A percentile compares a stretch with the other conserved stretches of the same genome.
Conservation (phyloP, 2,329 filamentous ascomycete species). For the Penicillium sp. region DNA sequence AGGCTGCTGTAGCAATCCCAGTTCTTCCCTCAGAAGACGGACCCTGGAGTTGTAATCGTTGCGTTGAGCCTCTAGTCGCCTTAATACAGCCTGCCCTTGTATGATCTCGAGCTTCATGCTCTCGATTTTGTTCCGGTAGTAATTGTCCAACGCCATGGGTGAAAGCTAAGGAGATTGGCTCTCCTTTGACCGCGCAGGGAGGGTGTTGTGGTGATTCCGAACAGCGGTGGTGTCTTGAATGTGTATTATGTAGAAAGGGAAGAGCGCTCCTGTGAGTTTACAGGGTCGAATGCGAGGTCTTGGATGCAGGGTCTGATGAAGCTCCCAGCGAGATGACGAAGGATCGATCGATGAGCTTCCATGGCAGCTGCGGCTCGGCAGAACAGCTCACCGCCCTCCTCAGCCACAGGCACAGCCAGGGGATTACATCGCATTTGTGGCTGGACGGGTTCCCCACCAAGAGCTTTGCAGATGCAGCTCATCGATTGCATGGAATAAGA, state of each 20-base stretch:
- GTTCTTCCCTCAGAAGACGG: constrained; percentile 87
- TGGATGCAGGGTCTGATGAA: neutral
- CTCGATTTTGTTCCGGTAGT: constrained; percentile 99
- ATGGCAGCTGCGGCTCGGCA: neutral
- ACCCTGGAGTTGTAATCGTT: constrained; percentile 99
- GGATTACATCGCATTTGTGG: too few species aligned
- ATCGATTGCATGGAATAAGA: too few species aligned
- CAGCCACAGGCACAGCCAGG: constrained; percentile 2
- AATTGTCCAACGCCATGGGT: constrained; percentile 94
- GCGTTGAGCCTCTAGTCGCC: constrained; percentile 91
- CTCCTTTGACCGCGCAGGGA: constrained; percentile 1
- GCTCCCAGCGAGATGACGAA: constrained; percentile 5
- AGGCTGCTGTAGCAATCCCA: constrained; percentile 92
- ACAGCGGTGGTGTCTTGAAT: neutral
- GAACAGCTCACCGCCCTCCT: neutral
- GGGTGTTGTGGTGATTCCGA: neutral
- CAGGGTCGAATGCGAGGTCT: neutral
- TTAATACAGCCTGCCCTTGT: constrained; percentile 91
- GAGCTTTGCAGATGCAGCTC: neutral
- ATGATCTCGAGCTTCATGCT: constrained; percentile 99
- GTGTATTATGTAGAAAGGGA: neutral
- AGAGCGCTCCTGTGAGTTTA: neutral
- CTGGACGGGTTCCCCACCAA: neutral
- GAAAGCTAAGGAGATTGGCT: neutral
- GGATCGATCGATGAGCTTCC: constrained; percentile 10